These are phyloP conservation scores for Edaphochlamys debaryana DNA, from an alignment of 139 green algal genomes.

Conservation along the genomic window DNA sequence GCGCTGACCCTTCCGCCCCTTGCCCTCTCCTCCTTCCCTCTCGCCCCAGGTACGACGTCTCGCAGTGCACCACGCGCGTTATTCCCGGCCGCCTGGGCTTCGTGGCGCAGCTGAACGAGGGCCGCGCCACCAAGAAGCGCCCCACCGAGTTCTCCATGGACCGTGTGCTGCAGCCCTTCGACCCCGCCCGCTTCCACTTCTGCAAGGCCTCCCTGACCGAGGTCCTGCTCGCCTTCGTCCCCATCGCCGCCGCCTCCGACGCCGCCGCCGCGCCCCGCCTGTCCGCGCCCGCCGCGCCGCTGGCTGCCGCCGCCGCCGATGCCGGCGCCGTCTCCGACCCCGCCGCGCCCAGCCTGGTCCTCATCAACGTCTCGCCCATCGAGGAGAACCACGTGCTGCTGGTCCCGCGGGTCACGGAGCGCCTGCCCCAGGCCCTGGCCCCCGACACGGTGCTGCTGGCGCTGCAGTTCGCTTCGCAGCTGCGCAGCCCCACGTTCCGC, in stretches of 20 bases:
- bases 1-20: neutral
- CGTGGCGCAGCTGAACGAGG: conserved; percentile 96
- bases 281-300: neutral
- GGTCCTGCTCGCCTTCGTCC: conserved; percentile 93
- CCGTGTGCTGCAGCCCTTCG: conserved; percentile 91
- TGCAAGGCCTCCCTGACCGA: conserved; percentile 92
- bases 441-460: conserved; percentile 77
- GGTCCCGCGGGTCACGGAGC: conserved; percentile 86
- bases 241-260: neutral
- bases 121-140: conserved; percentile 94
- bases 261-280: neutral
- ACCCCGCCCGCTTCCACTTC: conserved; percentile 98
- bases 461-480: conserved; percentile 89
- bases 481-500: conserved; percentile 91
- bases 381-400: conserved; percentile 99
- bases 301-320: conserved; percentile 11
- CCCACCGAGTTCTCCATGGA: conserved; percentile 97
- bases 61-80: conserved; percentile 86
- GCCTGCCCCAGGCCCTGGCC: conserved; percentile 76
- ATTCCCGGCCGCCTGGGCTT: conserved; percentile 75
- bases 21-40: conserved; percentile 20
- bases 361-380: conserved; percentile 98
- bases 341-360: conserved; percentile 83
- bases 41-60: conserved; percentile 93
- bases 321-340: neutral